Conservation (phyloP, 176 grass and related monocot genomes). For the Triticum dicoccoides region DNA sequence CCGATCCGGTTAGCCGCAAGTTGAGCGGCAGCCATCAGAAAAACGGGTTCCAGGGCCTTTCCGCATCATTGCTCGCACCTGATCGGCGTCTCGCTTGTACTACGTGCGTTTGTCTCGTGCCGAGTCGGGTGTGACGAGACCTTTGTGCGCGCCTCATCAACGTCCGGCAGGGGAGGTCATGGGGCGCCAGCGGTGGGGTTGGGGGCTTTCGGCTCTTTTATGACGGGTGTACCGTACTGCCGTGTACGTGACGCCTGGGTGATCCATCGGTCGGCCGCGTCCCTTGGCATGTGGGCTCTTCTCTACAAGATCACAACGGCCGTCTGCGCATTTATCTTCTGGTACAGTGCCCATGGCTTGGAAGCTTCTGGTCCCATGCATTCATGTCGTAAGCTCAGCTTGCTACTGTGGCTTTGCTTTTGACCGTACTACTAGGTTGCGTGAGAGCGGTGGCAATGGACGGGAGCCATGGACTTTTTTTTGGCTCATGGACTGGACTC, state of each 20-base stretch:
- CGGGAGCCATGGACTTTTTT: too few species aligned
- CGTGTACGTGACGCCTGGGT: neutral
- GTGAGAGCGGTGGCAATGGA: neutral
- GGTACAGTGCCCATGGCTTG: neutral
- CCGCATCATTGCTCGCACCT: neutral
- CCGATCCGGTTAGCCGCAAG: neutral
- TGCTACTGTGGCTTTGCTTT: neutral
- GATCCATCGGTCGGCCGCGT: neutral
- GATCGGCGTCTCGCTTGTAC: neutral
- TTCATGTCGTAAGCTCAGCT: neutral
- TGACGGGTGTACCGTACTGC: neutral
- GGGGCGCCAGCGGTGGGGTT: neutral
- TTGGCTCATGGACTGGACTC: too few species aligned
- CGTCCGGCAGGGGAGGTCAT: neutral
- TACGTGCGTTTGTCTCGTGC: neutral
- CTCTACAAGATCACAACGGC: neutral
- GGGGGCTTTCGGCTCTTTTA: conserved; percentile 27
- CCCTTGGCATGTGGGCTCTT: neutral
- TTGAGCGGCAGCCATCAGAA: neutral
- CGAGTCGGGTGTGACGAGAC: neutral
- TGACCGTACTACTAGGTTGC: neutral
- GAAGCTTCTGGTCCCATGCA: neutral
- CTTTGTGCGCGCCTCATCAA: conserved; percentile 12
- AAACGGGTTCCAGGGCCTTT: neutral
- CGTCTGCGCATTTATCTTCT: neutral